These are phyloP conservation scores for Camellia oleifera DNA, from an alignment of 179 eudicot species.

Conservation along the genomic window DNA sequence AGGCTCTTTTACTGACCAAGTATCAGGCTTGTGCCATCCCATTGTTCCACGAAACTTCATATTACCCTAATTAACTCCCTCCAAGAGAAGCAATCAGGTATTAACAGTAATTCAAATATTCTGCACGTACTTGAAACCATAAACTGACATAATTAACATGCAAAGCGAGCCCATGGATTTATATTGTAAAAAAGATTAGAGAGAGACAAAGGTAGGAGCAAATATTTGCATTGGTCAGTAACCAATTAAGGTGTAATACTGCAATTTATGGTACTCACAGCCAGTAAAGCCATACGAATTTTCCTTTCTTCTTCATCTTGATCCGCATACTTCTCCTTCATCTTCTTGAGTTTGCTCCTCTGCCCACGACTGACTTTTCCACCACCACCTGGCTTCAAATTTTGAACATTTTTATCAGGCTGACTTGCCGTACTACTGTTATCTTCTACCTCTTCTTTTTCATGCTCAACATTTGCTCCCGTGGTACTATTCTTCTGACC, in stretches of 20 bases:
- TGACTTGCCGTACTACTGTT: constrained; percentile 30
- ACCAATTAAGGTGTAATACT: constrained; percentile 6
- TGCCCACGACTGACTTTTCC: constrained; percentile 89
- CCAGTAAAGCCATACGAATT: constrained; percentile 92
- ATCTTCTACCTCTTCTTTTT: constrained; percentile 30
- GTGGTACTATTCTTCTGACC: constrained; percentile 50
- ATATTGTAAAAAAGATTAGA: neutral
- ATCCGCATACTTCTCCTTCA: constrained; percentile 94
- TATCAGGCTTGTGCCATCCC: neutral
- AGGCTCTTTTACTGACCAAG: neutral
- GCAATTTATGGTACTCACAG: constrained; percentile 50
- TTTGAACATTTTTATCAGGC: constrained; percentile 39
- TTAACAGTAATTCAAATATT: neutral
- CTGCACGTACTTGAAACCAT: neutral
- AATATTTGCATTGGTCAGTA: neutral
- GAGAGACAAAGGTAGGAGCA: neutral
- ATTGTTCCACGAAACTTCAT: neutral
- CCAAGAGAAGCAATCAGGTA: neutral
- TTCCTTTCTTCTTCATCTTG: constrained; percentile 97
- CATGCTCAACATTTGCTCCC: constrained; percentile 32
- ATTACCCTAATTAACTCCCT: neutral
- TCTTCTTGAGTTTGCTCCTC: constrained; percentile 84
- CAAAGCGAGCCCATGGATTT: neutral
- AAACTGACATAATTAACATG: constrained; percentile 1
- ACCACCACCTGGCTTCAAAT: constrained; percentile 43